Percentiles rank a stretch among this genome's conserved stretches.
Evolutionary conservation across 1,139 yeast genomes (phyloP).

Genomic region (Hanseniaspora uvarum): DNA sequence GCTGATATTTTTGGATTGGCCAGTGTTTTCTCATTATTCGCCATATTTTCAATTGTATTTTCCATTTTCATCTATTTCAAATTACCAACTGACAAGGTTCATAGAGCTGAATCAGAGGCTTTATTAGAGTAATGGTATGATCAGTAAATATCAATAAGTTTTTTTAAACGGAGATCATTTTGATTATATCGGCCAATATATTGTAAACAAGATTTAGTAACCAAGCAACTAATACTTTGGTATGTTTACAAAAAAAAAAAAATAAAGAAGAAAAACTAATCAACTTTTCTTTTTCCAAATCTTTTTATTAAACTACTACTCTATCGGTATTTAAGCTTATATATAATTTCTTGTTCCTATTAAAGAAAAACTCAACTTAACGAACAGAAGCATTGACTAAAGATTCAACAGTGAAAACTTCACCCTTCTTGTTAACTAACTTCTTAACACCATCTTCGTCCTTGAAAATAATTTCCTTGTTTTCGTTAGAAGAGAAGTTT

Average conservation of each 20-base stretch:
- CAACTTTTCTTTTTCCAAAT: no score
- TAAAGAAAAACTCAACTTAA: constrained; percentile 30
- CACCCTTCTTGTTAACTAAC: constrained; percentile 69
- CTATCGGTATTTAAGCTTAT: no score
- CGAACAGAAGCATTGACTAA: constrained; percentile 65
- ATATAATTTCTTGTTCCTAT: no score
- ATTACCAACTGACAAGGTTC: constrained; percentile 77
- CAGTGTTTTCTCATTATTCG: constrained; percentile 65
- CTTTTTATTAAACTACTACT: no score
- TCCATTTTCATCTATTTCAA: constrained; percentile 38
- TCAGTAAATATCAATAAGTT: background rate
- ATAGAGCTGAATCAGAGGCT: constrained; percentile 20
- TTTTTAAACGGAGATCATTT: no score
- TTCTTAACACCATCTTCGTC: constrained; percentile 66
- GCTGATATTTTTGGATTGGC: constrained; percentile 55
- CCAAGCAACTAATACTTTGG: no score
- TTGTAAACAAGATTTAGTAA: no score
- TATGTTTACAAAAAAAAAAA: no score
- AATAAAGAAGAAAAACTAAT: no score
- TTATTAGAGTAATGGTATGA: background rate
- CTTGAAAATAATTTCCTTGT: constrained; percentile 67
- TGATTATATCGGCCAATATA: no score
- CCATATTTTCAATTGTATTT: constrained; percentile 44
- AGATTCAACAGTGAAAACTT: constrained; percentile 57
- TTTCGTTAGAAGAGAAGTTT: constrained; percentile 66